A percentile compares a stretch with the other conserved stretches of the same genome.
These are phyloP conservation scores for Cordyceps pruinosa DNA, from an alignment of 2,329 filamentous ascomycete genomes.

Conservation along the genomic window DNA sequence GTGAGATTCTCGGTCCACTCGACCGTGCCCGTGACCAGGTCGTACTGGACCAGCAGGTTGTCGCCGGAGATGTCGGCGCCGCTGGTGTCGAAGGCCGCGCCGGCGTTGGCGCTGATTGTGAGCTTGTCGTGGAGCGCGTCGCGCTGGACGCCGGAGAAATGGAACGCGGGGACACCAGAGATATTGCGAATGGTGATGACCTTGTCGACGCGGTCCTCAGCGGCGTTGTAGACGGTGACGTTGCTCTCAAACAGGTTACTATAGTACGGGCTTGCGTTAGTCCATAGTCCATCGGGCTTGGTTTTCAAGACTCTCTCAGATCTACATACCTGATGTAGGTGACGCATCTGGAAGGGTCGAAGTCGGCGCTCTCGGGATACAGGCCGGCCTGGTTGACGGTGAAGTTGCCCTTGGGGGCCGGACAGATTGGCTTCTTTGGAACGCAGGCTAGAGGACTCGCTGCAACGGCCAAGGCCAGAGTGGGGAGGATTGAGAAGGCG, in stretches of 20 bases:
- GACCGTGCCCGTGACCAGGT: not conserved
- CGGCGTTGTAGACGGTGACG: not conserved
- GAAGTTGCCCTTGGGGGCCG: slow-evolving; percentile 4
- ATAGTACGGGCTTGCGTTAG: not conserved
- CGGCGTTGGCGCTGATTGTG: not conserved
- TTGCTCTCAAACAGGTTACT: not conserved
- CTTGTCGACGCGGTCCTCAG: too few species aligned
- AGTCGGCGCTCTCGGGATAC: slow-evolving; percentile 20
- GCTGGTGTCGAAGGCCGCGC: not conserved
- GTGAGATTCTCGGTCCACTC: not conserved
- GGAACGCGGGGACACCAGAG: slow-evolving; percentile 16
- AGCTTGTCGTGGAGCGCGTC: not conserved
- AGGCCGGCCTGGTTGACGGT: slow-evolving; percentile 13
- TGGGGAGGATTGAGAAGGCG: not conserved
- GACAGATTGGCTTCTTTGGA: not conserved
- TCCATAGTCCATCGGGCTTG: too few species aligned
- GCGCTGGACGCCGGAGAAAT: not conserved
- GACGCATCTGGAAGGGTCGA: slow-evolving; percentile 16
- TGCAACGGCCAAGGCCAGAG: not conserved
- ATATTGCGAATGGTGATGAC: slow-evolving; percentile 24
- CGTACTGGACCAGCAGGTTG: not conserved
- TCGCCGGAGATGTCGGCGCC: not conserved
- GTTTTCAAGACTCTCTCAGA: too few species aligned
- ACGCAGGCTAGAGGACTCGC: not conserved
- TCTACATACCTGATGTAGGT: slow-evolving; percentile 18